Conservation (phyloP, 768 basidiomycete species). For the Exidia glandulosa region DNA sequence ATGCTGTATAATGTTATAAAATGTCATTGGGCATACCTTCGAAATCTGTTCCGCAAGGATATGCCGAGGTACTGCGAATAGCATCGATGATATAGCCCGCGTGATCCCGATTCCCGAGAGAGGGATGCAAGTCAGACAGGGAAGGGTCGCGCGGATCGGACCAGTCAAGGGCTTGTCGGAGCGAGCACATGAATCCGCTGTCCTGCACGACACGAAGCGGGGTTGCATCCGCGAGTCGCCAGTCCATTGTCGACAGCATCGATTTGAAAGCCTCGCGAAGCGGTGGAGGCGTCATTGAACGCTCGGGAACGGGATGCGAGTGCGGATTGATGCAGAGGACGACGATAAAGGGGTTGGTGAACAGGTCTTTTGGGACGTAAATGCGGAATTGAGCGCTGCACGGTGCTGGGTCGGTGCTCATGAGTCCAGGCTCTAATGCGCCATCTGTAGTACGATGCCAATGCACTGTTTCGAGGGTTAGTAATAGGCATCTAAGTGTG, state of each 20-base stretch:
- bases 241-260: conserved; percentile 11
- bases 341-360: conserved; percentile 3
- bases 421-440: conserved; percentile 6
- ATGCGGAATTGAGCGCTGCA: conserved; percentile 2
- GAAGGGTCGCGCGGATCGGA: conserved; percentile 1
- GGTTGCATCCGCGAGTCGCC: conserved; percentile 19
- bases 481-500: background rate
- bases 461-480: conserved; percentile 3
- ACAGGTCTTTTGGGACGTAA: conserved; percentile 7
- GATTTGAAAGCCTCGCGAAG: conserved; percentile 7
- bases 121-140: conserved; percentile 10
- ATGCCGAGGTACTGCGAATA: conserved; percentile 7
- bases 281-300: conserved; percentile 4
- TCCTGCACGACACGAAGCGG: conserved; percentile 16
- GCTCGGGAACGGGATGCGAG: conserved; percentile 2
- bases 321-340: conserved; percentile 8
- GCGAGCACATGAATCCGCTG: conserved; percentile 12
- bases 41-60: conserved; percentile 15
- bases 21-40: conserved; percentile 8
- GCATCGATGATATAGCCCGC: conserved; percentile 12
- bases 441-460: conserved; percentile 15
- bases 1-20: background rate
- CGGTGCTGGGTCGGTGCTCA: background rate
- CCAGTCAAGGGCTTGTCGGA: conserved; percentile 12
- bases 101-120: conserved; percentile 15